Evolutionary conservation across 352 stramenopile genomes (phyloP), one percentile per base, ranked within the genome.

Genomic region (Pythium guiyangense): DNA sequence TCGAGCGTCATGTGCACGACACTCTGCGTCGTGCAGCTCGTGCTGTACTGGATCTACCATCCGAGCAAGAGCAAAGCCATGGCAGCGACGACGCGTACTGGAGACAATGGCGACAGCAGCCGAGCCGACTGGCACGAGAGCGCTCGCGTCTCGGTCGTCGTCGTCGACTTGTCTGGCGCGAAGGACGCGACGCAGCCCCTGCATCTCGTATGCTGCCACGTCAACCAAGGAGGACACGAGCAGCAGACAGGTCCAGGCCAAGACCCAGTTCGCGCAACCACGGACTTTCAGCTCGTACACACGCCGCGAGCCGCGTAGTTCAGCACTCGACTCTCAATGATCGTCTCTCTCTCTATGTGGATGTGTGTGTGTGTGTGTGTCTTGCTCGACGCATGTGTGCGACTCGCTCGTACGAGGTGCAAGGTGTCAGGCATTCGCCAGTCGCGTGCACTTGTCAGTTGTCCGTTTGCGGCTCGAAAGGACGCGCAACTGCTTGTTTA

Each of bases 21-120:
- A n/a, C n/a, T n/a, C n/a, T n/a, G n/a, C n/a, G n/a, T n/a, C n/a
- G 43, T 66, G 11, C 63, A 82, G 52, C 58, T 73, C 45, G 57
- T 58, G 10, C 52, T 86, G 12, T 86, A 84, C 51, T 34, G 60
- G 35, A 57, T 75, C 48, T 86, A 78, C 65, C 67, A 79, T 52
- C 59, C 67, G 18, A 66, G 52, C 37, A 61, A 50, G 29, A 42
- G 31, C 40, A 58, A 58, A 37, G 17, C 25, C 4, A 8, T 9
- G 29, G n/a, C n/a, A n/a, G 27, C 3, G 40, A 11, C n/a, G 27
- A 1, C 40, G 40, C 20, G 10, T 12, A 27, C 18, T 18, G 12
- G 42, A 27, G 45, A 10, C 22, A n/a, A n/a, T 1, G 25, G 10
- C 45, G 45, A 10, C 11, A 27, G 15, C 20, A n/a, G 6, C 22